Percentiles rank a stretch among this genome's conserved stretches.
phyloP scores from a whole-genome alignment of 1,284 basidiomycete species.

The Pholiota adiposa region DNA sequence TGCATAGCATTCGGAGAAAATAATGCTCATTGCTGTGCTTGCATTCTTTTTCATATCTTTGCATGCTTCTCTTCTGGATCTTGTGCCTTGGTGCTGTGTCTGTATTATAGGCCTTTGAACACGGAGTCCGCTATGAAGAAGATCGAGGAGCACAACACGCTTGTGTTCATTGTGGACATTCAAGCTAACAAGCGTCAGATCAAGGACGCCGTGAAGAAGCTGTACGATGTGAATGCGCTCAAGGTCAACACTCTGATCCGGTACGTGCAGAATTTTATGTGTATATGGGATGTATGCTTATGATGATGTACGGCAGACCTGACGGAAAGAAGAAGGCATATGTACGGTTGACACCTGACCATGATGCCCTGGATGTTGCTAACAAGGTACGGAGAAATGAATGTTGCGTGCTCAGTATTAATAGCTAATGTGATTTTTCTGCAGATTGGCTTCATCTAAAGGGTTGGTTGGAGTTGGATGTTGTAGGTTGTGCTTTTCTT shows the following conservation, averaged over 20 bases:
- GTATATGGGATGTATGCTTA: background rate
- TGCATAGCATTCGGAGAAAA: too few species aligned
- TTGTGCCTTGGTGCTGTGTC: background rate
- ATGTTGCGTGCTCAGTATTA: slow-evolving; percentile 8
- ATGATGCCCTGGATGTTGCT: slow-evolving; percentile 97
- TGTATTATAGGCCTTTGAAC: slow-evolving; percentile 66
- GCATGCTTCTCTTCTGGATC: too few species aligned
- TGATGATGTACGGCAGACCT: slow-evolving; percentile 58
- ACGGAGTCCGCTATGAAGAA: slow-evolving; percentile 94
- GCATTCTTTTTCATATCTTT: slow-evolving; percentile 1
- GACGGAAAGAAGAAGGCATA: slow-evolving; percentile 99
- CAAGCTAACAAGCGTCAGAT: slow-evolving; percentile 98
- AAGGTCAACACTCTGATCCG: slow-evolving; percentile 99
- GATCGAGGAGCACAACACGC: slow-evolving; percentile 99
- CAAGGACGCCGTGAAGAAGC: slow-evolving; percentile 98
- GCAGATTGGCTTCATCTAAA: slow-evolving; percentile 84
- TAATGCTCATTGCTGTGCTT: background rate
- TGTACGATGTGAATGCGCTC: slow-evolving; percentile 95
- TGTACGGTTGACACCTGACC: slow-evolving; percentile 92
- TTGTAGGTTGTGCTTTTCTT: background rate
- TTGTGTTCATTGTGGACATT: slow-evolving; percentile 97
- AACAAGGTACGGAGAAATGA: slow-evolving; percentile 82
- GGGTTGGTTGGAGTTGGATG: background rate
- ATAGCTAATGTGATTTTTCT: slow-evolving; percentile 9
- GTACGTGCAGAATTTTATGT: slow-evolving; percentile 50